phyloP scores from a whole-genome alignment of 1,139 yeast species.

The Yamadazyma sp. region DNA sequence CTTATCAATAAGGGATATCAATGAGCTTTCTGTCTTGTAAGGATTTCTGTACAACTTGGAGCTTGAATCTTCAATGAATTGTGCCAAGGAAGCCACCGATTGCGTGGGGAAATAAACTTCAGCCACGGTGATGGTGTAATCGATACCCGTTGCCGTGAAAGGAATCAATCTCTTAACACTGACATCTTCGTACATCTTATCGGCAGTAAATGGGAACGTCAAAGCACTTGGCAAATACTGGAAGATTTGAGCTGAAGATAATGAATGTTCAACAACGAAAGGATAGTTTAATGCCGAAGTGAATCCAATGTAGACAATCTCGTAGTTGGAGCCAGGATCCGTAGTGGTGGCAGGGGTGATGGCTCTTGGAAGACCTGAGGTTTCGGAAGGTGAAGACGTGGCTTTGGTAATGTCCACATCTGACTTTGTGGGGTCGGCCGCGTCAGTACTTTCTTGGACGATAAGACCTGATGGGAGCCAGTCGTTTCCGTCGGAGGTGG shows the following conservation, averaged over 20 bases:
- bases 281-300: slow-evolving; percentile 67
- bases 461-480: slow-evolving; percentile 56
- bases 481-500: slow-evolving; percentile 26
- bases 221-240: slow-evolving; percentile 64
- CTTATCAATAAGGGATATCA: slow-evolving; percentile 61
- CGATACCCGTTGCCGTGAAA: slow-evolving; percentile 48
- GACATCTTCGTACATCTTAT: slow-evolving; percentile 35
- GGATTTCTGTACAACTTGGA: slow-evolving; percentile 55
- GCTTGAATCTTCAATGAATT: slow-evolving; percentile 37
- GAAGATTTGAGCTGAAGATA: slow-evolving; percentile 75
- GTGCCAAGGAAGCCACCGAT: slow-evolving; percentile 44
- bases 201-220: slow-evolving; percentile 48
- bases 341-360: slow-evolving; percentile 54
- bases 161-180: slow-evolving; percentile 66
- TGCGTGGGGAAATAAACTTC: slow-evolving; percentile 69
- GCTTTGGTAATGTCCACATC: slow-evolving; percentile 33
- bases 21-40: slow-evolving; percentile 42
- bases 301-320: slow-evolving; percentile 69
- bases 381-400: slow-evolving; percentile 32
- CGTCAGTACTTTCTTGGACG: slow-evolving; percentile 25
- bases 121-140: slow-evolving; percentile 72
- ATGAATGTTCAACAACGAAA: slow-evolving; percentile 64
- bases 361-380: slow-evolving; percentile 67
- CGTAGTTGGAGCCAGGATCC: slow-evolving; percentile 50
- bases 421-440: slow-evolving; percentile 22